These are phyloP conservation scores for Fusarium beomiforme DNA, from an alignment of 2,329 filamentous ascomycete genomes.

Conservation along the genomic window DNA sequence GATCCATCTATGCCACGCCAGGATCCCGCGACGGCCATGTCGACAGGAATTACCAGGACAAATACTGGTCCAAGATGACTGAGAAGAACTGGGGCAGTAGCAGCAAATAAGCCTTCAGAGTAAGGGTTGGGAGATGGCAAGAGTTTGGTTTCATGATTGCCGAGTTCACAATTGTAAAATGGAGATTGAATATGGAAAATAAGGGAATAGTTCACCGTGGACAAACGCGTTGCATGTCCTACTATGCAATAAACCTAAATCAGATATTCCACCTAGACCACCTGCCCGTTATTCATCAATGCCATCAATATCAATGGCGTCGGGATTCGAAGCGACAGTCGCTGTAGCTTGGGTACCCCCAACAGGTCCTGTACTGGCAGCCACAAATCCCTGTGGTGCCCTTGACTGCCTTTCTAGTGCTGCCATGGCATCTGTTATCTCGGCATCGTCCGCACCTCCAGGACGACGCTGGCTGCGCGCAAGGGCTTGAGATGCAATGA, in stretches of 20 bases:
- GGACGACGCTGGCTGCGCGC: constrained; percentile 79
- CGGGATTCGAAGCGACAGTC: constrained; percentile 74
- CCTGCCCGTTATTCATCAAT: constrained; percentile 66
- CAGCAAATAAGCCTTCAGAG: constrained; percentile 43
- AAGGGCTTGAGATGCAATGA: constrained; percentile 95
- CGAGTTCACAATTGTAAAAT: constrained; percentile 17
- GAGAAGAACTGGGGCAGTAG: constrained; percentile 57
- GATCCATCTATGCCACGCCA: constrained; percentile 74
- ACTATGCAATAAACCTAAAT: constrained; percentile 28
- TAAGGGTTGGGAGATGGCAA: not conserved
- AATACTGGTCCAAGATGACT: constrained; percentile 69
- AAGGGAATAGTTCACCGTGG: constrained; percentile 25
- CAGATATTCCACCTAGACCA: constrained; percentile 8
- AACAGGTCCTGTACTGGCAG: constrained; percentile 79
- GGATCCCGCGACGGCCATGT: constrained; percentile 72
- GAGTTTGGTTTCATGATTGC: not conserved
- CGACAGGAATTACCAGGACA: constrained; percentile 66
- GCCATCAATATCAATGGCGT: constrained; percentile 83
- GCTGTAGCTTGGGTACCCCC: constrained; percentile 55
- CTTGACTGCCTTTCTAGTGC: constrained; percentile 88
- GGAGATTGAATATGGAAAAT: constrained; percentile 6
- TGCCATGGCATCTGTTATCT: constrained; percentile 84
- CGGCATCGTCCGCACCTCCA: constrained; percentile 54
- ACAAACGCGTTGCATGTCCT: constrained; percentile 33
- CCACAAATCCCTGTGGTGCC: constrained; percentile 90